Base-by-base conservation (phyloP, 257 asterid species). In the Fraxinus anomala region DNA sequence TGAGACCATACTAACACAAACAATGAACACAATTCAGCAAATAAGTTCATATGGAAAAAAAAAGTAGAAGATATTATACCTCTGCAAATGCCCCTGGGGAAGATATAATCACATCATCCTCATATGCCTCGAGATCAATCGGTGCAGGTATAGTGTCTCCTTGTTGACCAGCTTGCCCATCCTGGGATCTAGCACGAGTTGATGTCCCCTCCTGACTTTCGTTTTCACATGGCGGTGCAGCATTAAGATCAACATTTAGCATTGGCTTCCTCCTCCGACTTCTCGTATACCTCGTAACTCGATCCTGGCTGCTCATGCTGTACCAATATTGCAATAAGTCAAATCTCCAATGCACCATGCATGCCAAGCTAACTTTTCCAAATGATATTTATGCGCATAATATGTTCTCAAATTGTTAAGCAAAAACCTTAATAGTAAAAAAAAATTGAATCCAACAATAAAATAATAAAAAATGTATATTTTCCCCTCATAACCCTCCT, bases 71-170 rank as follows among this genome's bases (percentile, higher is more conserved):
- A 44, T 16, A 13, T 67, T 36, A 37, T 89, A 88, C 94, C 80
- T 83, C 85, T 23, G 88, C 88, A 83, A 89, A 89, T 36, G 92
- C 90, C 65, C 81, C 82, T 0, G 90, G 94, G 1, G 94, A 86
- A 73, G 90, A 89, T 40, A 89, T 83, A 81, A 89, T 56, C 67
- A 89, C 90, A 80, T 89, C 94, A 72, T 87, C 94, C 69, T 89
- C 94, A 28, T 80, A 26, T 54, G 86, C 88, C 68, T 86, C 92
- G 9, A 89, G 68, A 80, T 88, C 92, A 54, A 89, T 89, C 36
- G 88, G 80, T 69, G 76, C 80, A 73, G 87, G 82, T 6, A 81
- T 54, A 5, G 67, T 12, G 37, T 26, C 76, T 61, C 76, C 81
- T 47, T 66, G 80, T 40, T 42, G 84, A 54, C 72, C 40, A 23